Evolutionary conservation across 257 asterid genomes (phyloP), one percentile per base, ranked within the genome.

Genomic region (Solanum phureja): DNA sequence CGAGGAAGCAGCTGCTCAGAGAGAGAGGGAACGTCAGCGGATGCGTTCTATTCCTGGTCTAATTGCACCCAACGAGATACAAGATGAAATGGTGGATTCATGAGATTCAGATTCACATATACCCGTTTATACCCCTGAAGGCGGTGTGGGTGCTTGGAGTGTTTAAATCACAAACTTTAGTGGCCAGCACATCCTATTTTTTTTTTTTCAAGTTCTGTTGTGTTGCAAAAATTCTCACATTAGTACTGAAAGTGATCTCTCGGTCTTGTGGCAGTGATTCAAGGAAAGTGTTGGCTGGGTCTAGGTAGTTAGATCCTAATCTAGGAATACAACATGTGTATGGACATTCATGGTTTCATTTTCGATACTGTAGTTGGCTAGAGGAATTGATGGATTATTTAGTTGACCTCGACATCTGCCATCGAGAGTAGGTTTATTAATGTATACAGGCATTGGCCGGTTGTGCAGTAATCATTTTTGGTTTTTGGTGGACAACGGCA

Each of bases 31-130:
- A 83, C 92, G 97, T 35, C 97, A 95, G 68, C 92, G 98, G 24
- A 94, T 94, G 98, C 96, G 94, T 29, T 91, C 98, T 29, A 95
- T 95, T 88, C 98, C 98, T 2, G 99, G 99, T 68, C 93, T 96
- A 64, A 93, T 96, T 83, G 97, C 98, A 16, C 98, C 99, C 79
- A 96, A 92, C 40, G 99, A 96, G 94, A 94, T 94, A 37, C 98
- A 94, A 86, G 98, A 96, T 81, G 99, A 95, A 87, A 96, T 96
- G 99, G 94, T 91, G 58, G 99, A 95, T 90, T 93, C 98, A 21
- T 96, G 88, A 93, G 44, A 72, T n/a, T 23, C 87, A 38, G 37
- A 12, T 84, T 68, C 89, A 58, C 87, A 72, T 76, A 85, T 71
- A 83, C 24, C 69, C 72, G 86, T 87, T 87, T 86, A 81, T 91